Conservation (phyloP, 106 monocot genomes). For the Dendrobium catenatum region DNA sequence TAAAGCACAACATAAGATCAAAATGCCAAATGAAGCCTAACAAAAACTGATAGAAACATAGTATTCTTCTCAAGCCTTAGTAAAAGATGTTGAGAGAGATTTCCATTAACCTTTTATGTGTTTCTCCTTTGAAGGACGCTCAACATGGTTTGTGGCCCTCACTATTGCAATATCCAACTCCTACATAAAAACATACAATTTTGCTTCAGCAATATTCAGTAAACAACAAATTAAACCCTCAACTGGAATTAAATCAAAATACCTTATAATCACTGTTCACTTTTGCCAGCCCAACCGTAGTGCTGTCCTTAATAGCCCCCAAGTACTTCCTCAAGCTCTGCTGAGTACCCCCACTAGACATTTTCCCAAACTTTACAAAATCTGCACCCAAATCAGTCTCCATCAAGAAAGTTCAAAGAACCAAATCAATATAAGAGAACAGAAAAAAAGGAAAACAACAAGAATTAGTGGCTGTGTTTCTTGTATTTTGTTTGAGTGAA, state of each 20-base stretch:
- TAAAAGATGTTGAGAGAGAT: neutral
- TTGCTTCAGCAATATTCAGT: neutral
- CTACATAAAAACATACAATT: slow-evolving; percentile 8
- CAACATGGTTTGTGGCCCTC: slow-evolving; percentile 73
- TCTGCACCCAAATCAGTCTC: neutral
- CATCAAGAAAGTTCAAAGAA: neutral
- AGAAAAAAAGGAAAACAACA: neutral
- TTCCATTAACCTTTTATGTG: slow-evolving; percentile 46
- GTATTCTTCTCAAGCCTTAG: too few species aligned
- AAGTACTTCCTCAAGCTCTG: slow-evolving; percentile 65
- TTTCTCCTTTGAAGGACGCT: slow-evolving; percentile 78
- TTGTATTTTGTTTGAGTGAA: too few species aligned
- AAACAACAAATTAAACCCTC: neutral
- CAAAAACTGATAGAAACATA: too few species aligned
- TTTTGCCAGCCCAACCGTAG: slow-evolving; percentile 66
- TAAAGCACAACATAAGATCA: too few species aligned
- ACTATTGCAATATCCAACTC: slow-evolving; percentile 82
- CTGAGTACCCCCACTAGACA: slow-evolving; percentile 40
- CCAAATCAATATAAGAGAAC: neutral
- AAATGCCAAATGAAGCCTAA: too few species aligned
- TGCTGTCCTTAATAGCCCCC: slow-evolving; percentile 72
- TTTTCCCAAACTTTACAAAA: slow-evolving; percentile 6
- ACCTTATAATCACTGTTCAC: slow-evolving; percentile 87
- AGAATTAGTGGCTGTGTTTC: neutral
- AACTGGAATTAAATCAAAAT: neutral